phyloP scores from a whole-genome alignment of 805 yeast species.

The Metschnikowia orientalis region DNA sequence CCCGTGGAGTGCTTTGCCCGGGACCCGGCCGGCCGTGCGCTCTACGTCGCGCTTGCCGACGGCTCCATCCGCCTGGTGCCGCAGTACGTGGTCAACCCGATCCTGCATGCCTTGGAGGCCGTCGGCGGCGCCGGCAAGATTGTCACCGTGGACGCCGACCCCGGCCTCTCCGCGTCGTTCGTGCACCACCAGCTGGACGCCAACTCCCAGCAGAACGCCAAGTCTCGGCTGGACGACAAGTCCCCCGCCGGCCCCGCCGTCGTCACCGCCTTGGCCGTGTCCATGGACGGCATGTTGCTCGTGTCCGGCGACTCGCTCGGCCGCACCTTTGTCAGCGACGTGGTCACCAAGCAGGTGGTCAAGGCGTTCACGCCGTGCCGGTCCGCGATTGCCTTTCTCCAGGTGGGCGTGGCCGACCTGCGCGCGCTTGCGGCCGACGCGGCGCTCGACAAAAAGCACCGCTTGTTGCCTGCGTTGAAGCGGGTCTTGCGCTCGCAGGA shows the following conservation, averaged over 20 bases:
- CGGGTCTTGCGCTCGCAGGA: constrained; percentile 47
- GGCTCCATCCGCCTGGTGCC: constrained; percentile 60
- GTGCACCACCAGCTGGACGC: constrained; percentile 46
- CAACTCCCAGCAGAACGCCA: too few relatives aligned
- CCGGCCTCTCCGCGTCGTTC: constrained; percentile 47
- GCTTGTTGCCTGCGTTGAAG: constrained; percentile 61
- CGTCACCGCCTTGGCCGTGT: constrained; percentile 53
- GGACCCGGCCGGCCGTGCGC: constrained; percentile 76
- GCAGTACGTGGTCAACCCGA: constrained; percentile 37
- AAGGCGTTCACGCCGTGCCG: constrained; percentile 47
- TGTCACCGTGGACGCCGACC: constrained; percentile 49
- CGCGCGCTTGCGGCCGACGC: constrained; percentile 13
- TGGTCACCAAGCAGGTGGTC: constrained; percentile 62
- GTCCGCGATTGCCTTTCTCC: constrained; percentile 31
- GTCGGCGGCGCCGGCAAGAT: constrained; percentile 57
- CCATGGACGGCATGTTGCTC: constrained; percentile 71
- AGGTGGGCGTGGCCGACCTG: constrained; percentile 21
- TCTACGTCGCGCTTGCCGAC: constrained; percentile 63
- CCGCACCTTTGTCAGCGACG: constrained; percentile 61
- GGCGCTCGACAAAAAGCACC: constrained; percentile 31
- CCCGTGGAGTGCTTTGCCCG: constrained; percentile 54
- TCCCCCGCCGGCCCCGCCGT: constrained; percentile 1
- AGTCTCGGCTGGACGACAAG: not conserved
- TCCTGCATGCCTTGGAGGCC: constrained; percentile 46
- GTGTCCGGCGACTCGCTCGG: constrained; percentile 77